phyloP scores from a whole-genome alignment of 441 rosid species.

The Syzygium malaccense region DNA sequence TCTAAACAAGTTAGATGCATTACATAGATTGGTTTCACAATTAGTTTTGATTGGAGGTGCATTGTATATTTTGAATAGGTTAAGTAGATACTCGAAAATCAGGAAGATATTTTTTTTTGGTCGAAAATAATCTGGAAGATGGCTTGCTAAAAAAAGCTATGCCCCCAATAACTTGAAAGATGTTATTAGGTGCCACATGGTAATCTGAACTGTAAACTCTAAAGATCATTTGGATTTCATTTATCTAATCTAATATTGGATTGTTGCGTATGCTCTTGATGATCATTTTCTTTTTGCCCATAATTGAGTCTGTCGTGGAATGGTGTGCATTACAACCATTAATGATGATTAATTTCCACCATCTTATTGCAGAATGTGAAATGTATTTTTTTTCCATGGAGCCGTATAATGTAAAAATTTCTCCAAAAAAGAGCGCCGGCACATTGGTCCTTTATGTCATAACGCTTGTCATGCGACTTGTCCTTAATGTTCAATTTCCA shows the following conservation, averaged over 20 bases:
- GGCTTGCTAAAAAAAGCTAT: background rate
- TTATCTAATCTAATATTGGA: background rate
- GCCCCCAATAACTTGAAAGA: background rate
- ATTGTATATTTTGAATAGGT: background rate
- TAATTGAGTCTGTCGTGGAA: background rate
- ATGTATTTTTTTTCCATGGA: background rate
- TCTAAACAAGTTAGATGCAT: background rate
- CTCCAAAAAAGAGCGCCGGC: background rate
- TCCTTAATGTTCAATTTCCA: background rate
- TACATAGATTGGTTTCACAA: background rate
- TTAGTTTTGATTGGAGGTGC: background rate
- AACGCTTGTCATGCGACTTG: background rate
- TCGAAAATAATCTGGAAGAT: background rate
- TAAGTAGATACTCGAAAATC: background rate
- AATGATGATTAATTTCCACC: background rate
- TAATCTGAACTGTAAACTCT: background rate
- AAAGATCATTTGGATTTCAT: background rate
- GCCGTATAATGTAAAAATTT: background rate
- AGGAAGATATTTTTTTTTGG: background rate
- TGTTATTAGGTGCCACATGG: background rate
- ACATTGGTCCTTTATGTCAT: background rate
- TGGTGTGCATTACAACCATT: background rate
- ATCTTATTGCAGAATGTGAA: background rate
- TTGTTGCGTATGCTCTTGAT: background rate
- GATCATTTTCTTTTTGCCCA: background rate